Evolutionary conservation across 164 flowering plant genomes (phyloP), one percentile per base, ranked within the genome.

Genomic region (Paratinospora sagittata): DNA sequence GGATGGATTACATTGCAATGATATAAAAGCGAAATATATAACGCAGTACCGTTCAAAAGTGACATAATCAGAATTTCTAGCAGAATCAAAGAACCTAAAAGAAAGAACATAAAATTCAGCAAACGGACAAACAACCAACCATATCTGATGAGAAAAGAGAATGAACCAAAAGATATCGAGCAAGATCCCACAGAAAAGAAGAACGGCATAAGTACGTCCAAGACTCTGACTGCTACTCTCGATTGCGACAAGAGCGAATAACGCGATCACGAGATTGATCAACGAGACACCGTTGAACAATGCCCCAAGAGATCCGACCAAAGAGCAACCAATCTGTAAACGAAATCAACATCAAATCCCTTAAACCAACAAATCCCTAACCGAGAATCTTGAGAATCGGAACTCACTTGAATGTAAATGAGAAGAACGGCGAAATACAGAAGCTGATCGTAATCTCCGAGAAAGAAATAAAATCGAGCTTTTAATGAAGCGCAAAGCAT

Each of bases 181-280:
- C 67, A 90, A 64, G 70, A 90, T 75, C 3, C 88, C 78, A 73
- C 76, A 86, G 77, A 75, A 82, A 65, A 93, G 91, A 72, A 93
- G 90, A 72, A 87, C 81, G 27, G 97, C 97, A 49, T 93, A 93
- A n/a, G 92, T 86, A 0, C 97, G 82, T 41, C 86, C 97, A 9
- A 91, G 88, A 58, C n/a, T n/a, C n/a, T n/a, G n/a, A n/a, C n/a
- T n/a, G n/a, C n/a, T n/a, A n/a, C n/a, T n/a, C n/a, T n/a, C 89
- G 57, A 91, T 88, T 8, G 98, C 98, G 7, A 93, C 94, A n/a
- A 93, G 82, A 0, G 92, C 98, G 71, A 93, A 91, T 78, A 93
- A 79, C 3, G 90, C 84, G 12, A 93, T 81, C 2, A 80, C 89
- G 76, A 93, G 77, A 76, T 91, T 85, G 39, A 90, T 79, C 63